A percentile compares a stretch with the other conserved stretches of the same genome.
Conservation (phyloP, 768 basidiomycete species). For the Lactarius evosmus region DNA sequence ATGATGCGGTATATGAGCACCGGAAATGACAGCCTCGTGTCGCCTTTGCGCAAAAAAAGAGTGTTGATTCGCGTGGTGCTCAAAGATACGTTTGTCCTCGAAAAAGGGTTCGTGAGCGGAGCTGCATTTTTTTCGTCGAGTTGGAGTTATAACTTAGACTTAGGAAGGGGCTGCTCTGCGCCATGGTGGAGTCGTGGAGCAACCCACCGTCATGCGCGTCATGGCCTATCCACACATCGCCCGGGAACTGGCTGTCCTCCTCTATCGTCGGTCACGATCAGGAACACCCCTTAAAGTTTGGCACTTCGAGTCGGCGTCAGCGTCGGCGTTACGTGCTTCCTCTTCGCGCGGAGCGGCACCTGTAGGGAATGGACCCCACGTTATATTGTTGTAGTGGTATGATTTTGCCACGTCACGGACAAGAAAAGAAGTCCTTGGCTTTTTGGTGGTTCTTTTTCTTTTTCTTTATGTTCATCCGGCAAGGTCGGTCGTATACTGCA, state of each 20-base stretch:
- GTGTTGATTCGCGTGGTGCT: background rate
- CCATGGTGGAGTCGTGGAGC: background rate
- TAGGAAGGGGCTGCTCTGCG: background rate
- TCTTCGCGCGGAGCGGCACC: background rate
- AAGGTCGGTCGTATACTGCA: background rate
- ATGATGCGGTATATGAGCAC: background rate
- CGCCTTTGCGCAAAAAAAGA: background rate
- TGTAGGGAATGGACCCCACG: background rate
- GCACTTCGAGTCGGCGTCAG: background rate
- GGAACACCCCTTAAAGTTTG: background rate
- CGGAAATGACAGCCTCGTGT: background rate
- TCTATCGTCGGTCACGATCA: background rate
- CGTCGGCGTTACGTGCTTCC: background rate
- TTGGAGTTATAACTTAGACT: too few species aligned
- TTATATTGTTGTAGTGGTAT: background rate
- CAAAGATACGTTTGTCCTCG: background rate
- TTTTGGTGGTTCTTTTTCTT: background rate
- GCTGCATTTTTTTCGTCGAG: background rate
- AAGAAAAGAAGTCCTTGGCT: background rate
- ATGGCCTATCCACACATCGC: background rate
- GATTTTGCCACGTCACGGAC: background rate
- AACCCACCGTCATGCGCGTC: background rate
- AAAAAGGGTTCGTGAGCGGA: background rate
- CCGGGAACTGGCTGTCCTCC: background rate
- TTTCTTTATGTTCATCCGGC: background rate